Percentiles rank a stretch among this genome's conserved stretches.
These are phyloP conservation scores for Kluyveromyces wickerhamii DNA, from an alignment of 805 yeast genomes.

Conservation along the genomic window DNA sequence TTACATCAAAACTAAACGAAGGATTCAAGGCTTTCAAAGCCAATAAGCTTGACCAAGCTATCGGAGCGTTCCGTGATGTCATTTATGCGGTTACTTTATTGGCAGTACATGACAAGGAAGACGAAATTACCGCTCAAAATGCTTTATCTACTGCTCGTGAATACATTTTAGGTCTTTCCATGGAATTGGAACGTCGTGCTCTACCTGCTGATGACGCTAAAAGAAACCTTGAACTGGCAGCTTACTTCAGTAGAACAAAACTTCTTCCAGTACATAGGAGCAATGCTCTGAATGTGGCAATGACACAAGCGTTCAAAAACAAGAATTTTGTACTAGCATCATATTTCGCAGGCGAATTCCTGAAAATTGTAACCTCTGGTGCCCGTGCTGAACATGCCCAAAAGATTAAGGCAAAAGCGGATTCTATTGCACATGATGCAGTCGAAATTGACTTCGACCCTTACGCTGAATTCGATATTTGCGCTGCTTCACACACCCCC, in stretches of 20 bases:
- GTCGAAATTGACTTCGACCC: conserved; percentile 89
- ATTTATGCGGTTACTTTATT: conserved; percentile 67
- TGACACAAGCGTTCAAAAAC: conserved; percentile 83
- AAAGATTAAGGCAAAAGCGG: conserved; percentile 74
- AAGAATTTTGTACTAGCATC: conserved; percentile 87
- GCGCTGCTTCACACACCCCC: conserved; percentile 83
- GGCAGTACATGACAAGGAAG: conserved; percentile 65
- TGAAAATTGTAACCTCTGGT: conserved; percentile 62
- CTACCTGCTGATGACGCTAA: conserved; percentile 63
- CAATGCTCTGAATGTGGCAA: conserved; percentile 89
- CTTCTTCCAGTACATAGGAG: conserved; percentile 76
- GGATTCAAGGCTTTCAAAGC: conserved; percentile 81
- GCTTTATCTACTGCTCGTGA: conserved; percentile 72
- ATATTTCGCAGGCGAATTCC: conserved; percentile 77
- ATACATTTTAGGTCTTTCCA: conserved; percentile 85
- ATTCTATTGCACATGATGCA: conserved; percentile 74
- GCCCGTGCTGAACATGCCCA: conserved; percentile 83
- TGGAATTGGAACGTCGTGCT: conserved; percentile 82
- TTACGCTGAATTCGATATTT: conserved; percentile 81
- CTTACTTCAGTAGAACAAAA: conserved; percentile 84
- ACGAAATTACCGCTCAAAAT: conserved; percentile 67
- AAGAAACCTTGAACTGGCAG: conserved; percentile 89
- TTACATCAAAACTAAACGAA: conserved; percentile 51
- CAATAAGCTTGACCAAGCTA: conserved; percentile 76
- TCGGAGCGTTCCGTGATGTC: conserved; percentile 67